phyloP scores from a whole-genome alignment of 2,329 filamentous ascomycete genomes.

The Diaporthe amygdali region DNA sequence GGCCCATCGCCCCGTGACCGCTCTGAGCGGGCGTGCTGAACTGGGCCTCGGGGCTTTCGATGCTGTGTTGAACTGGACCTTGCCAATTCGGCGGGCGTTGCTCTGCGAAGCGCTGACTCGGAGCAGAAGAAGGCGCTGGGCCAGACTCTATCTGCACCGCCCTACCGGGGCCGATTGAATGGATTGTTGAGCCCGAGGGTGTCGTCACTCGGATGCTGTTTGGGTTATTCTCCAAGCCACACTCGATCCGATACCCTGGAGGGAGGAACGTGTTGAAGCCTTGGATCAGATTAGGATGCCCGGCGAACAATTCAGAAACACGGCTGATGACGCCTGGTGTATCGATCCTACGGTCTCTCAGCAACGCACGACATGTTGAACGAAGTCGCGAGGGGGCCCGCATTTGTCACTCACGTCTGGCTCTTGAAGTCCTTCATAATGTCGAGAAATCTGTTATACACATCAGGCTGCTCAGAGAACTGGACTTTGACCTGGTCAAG shows the following conservation, averaged over 20 bases:
- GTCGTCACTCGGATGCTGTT: slow-evolving; percentile 97
- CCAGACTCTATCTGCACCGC: slow-evolving; percentile 50
- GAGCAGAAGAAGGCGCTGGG: slow-evolving; percentile 40
- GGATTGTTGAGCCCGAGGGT: slow-evolving; percentile 94
- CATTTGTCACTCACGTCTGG: slow-evolving; percentile 71
- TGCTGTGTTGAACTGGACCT: slow-evolving; percentile 58
- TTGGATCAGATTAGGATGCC: slow-evolving; percentile 93
- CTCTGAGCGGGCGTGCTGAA: slow-evolving; percentile 64
- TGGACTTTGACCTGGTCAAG: slow-evolving; percentile 98
- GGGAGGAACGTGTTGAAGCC: slow-evolving; percentile 98
- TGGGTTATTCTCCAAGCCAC: slow-evolving; percentile 89
- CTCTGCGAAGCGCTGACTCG: slow-evolving; percentile 51
- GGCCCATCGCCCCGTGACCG: slow-evolving; percentile 53
- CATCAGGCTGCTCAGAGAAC: slow-evolving; percentile 94
- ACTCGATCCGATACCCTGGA: slow-evolving; percentile 95
- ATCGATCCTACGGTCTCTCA: slow-evolving; percentile 71
- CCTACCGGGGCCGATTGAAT: slow-evolving; percentile 72
- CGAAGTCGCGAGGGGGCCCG: background rate
- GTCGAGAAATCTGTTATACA: slow-evolving; percentile 95
- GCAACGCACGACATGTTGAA: background rate
- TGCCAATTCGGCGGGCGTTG: slow-evolving; percentile 59
- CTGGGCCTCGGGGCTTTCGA: slow-evolving; percentile 67
- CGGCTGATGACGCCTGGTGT: slow-evolving; percentile 97
- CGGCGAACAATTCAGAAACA: slow-evolving; percentile 93
- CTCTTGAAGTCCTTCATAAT: slow-evolving; percentile 99